phyloP scores from a whole-genome alignment of 768 basidiomycete species.

The Trametes maxima region DNA sequence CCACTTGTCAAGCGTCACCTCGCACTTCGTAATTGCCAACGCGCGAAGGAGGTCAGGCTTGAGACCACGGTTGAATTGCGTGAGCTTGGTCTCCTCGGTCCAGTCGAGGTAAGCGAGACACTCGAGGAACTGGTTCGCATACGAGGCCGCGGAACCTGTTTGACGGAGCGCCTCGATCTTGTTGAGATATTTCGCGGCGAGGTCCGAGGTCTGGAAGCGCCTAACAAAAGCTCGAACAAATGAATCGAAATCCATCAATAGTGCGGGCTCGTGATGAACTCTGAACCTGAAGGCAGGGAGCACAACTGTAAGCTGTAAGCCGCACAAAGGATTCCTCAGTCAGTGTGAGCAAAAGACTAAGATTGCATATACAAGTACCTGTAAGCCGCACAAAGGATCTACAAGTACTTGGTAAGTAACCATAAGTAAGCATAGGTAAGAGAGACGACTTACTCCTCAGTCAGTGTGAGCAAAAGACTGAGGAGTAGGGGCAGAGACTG shows the following conservation, averaged over 20 bases:
- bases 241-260: conserved; percentile 33
- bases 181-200: conserved; percentile 29
- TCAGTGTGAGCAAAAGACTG: too few species aligned
- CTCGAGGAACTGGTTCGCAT: conserved; percentile 34
- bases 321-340: too few species aligned
- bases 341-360: too few species aligned
- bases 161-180: conserved; percentile 36
- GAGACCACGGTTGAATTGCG: conserved; percentile 35
- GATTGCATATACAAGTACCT: too few species aligned
- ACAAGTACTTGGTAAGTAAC: too few species aligned
- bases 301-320: too few species aligned
- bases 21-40: conserved; percentile 1
- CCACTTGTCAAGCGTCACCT: conserved; percentile 4
- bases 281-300: too few species aligned
- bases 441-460: too few species aligned
- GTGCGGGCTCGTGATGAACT: too few species aligned
- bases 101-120: conserved; percentile 31
- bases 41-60: conserved; percentile 33
- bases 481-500: too few species aligned
- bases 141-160: conserved; percentile 33
- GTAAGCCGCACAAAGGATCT: too few species aligned
- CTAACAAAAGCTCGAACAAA: conserved; percentile 32
- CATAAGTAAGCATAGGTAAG: too few species aligned
- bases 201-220: conserved; percentile 35
- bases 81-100: conserved; percentile 39